Base-by-base conservation (phyloP, 306 rosid genomes). In the Psophocarpus tetragonolobus region DNA sequence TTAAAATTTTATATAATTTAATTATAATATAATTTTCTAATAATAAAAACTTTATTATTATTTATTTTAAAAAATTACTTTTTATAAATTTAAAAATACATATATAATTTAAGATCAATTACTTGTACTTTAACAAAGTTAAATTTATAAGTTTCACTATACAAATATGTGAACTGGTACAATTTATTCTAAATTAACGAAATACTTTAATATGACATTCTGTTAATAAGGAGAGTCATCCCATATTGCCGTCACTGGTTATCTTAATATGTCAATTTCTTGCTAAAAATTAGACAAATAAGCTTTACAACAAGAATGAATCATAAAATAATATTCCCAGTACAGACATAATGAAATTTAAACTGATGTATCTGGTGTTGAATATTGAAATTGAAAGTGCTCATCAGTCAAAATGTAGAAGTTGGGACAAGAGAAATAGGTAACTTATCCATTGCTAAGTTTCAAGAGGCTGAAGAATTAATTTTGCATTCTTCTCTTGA, bases 401-500 rank as follows among this genome's bases (percentile, higher is more conserved):
- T 56, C 30, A 6, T 35, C 58, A 32, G 54, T 38, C 53, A 71
- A 74, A 64, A 66, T 6, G 13, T 4, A 30, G 44, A 70, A 47
- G 62, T 45, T 38, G 53, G 8, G 68, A 60, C 26, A 21, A 61
- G 47, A 54, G 36, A 54, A 35, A 20, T 39, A 15, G 72, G 17
- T 7, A 61, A 68, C 47, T 76, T 54, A 75, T 77, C 71, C 62
- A 72, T 56, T 64, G 57, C 73, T 75, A 81, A 84, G 76, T 53
- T 65, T 83, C 81, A 80, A 90, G 87, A 79, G 92, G 92, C 58
- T 90, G 85, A 77, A 88, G 88, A 85, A 87, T 81, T 77, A 88
- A 72, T 41, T 79, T 73, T 64, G 79, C 70, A 11, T 80, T 80
- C 62, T 88, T 86, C 68, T 77, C 81, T 29, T 85, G 68, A 56